phyloP scores from a whole-genome alignment of 768 basidiomycete species.

The Leccinum disarticulatum region DNA sequence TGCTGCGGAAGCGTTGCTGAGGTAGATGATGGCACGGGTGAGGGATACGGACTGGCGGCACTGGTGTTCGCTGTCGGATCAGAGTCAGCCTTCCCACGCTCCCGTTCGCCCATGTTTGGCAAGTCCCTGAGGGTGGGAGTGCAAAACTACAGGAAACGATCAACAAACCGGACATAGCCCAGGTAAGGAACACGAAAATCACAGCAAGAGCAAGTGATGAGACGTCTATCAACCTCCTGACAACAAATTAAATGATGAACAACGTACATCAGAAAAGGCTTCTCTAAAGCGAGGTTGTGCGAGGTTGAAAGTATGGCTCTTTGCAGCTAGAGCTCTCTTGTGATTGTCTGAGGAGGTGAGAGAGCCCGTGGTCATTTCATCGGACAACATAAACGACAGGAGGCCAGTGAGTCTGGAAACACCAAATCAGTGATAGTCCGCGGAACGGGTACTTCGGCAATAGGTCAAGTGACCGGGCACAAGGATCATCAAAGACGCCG shows the following conservation, averaged over 20 bases:
- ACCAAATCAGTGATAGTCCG: constrained; percentile 11
- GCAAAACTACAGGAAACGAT: constrained; percentile 58
- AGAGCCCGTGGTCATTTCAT: constrained; percentile 96
- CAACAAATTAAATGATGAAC: constrained; percentile 15
- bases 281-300: constrained; percentile 78
- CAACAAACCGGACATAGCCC: constrained; percentile 17
- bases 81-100: constrained; percentile 51
- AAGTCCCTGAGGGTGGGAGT: constrained; percentile 63
- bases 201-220: constrained; percentile 19
- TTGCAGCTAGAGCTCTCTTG: constrained; percentile 71
- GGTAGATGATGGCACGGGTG: constrained; percentile 20
- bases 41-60: constrained; percentile 16
- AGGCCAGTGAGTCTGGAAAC: constrained; percentile 80
- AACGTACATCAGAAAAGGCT: constrained; percentile 83
- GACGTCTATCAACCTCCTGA: constrained; percentile 23
- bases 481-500: constrained; percentile 7
- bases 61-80: constrained; percentile 24
- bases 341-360: constrained; percentile 78
- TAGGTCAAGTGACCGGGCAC: constrained; percentile 11
- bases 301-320: constrained; percentile 87
- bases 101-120: constrained; percentile 92
- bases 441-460: constrained; percentile 9
- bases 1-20: constrained; percentile 24
- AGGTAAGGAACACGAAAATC: constrained; percentile 15
- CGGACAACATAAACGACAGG: constrained; percentile 90